These are phyloP conservation scores for Zygoascus hellenicus DNA, from an alignment of 1,139 yeast species.

Conservation along the genomic window DNA sequence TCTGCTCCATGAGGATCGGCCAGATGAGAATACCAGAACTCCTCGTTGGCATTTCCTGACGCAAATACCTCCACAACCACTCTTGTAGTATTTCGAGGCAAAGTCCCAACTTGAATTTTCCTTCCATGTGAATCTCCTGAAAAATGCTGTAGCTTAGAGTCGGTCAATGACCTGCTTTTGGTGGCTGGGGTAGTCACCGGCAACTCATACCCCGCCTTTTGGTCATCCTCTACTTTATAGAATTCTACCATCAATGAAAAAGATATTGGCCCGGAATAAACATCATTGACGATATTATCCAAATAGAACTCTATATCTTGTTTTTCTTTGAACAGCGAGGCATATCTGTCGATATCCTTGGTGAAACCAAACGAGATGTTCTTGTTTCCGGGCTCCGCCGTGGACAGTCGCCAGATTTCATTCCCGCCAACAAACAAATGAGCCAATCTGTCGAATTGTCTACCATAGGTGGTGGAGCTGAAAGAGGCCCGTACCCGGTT, in stretches of 20 bases:
- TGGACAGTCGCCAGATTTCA: slow-evolving; percentile 80
- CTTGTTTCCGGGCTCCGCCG: slow-evolving; percentile 67
- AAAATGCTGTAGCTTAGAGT: background rate
- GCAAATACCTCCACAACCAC: slow-evolving; percentile 56
- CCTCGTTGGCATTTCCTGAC: slow-evolving; percentile 75
- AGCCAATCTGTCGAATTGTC: slow-evolving; percentile 72
- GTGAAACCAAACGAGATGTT: slow-evolving; percentile 39
- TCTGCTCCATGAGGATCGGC: slow-evolving; percentile 42
- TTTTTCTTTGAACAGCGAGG: slow-evolving; percentile 40
- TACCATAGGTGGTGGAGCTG: slow-evolving; percentile 54
- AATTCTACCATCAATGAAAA: slow-evolving; percentile 49
- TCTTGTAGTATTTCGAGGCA: slow-evolving; percentile 55
- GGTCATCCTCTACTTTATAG: slow-evolving; percentile 33
- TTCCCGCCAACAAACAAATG: slow-evolving; percentile 60
- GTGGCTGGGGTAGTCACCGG: slow-evolving; percentile 9
- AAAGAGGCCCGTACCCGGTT: slow-evolving; percentile 58
- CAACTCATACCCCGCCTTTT: slow-evolving; percentile 1
- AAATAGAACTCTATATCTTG: slow-evolving; percentile 42
- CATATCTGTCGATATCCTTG: slow-evolving; percentile 62
- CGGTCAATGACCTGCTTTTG: slow-evolving; percentile 4
- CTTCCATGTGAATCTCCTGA: background rate
- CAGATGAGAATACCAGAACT: slow-evolving; percentile 73
- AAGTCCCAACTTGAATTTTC: slow-evolving; percentile 28
- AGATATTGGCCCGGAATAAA: slow-evolving; percentile 57
- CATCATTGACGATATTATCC: slow-evolving; percentile 56